Base-by-base conservation (phyloP, 1,284 basidiomycete species). In the Pyrrhoderma lamaoense region DNA sequence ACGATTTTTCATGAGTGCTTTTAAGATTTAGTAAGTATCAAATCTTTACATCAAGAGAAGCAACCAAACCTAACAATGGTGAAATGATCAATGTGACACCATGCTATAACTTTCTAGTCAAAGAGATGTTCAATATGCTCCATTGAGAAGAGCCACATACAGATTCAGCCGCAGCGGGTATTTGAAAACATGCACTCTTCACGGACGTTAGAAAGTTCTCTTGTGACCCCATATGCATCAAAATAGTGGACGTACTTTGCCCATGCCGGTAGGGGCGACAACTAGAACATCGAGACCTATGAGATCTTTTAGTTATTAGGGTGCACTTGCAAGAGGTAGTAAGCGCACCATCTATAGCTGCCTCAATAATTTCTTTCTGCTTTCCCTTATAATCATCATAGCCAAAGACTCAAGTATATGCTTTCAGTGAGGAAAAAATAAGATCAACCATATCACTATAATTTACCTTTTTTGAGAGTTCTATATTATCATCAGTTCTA, bases 1-100 rank as follows among this genome's bases (percentile, higher is more conserved):
- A 85, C 85, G 90, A 60, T 93, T 86, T 60, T 85, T 81, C 83
- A 93, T 93, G 18, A 93, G 65, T 18, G 89, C 89, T 89, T 54
- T 3, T 34, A n/a, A 27, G 9, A 13, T n/a, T 22, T 22, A 16
- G 14, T 16, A 40, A 5, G 14, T 18, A 40, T 5, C 38, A 21
- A 40, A 35, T 8, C 7, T 19, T 39, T 18, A 43, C 11, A n/a
- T 3, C 9, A 2, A 42, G 27, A 47, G 35, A 31, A 4, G 46
- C n/a, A 53, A 25, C 60, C 76, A 49, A 51, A 86, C 89, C 80
- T 1, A 90, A 70, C 13, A 93, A 70, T 14, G 90, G 90, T 0
- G 86, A 89, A 14, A 93, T 74, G 2, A 93, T 82, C 18, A 93
- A 67, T 0, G 89, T 88, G 19, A 92, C 68, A 1, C 90, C 89